A percentile compares a stretch with the other conserved stretches of the same genome.
Evolutionary conservation across 192 early-diverging fungal genomes (phyloP).

Genomic region (Backusella macrospora): DNA sequence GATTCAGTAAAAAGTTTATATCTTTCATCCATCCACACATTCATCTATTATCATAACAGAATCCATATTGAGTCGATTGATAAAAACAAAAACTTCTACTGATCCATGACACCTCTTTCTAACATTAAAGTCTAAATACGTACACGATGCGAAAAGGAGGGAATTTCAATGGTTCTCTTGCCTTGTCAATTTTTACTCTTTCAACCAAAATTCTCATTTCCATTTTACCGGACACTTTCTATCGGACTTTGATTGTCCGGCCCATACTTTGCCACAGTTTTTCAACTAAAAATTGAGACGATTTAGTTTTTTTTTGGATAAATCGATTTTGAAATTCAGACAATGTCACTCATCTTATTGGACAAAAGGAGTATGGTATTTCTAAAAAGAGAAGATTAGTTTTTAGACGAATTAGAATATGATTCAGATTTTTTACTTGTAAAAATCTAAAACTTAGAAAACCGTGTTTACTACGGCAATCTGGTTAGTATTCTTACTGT

Average conservation of each 20-base stretch:
- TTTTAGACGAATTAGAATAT: too few relatives aligned
- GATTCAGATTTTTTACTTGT: too few relatives aligned
- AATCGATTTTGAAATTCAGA: too few relatives aligned
- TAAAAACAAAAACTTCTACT: slow-evolving; percentile 2
- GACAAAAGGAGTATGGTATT: too few relatives aligned
- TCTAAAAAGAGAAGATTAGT: too few relatives aligned
- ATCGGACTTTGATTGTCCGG: background rate
- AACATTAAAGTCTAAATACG: slow-evolving; percentile 11
- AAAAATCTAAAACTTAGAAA: too few relatives aligned
- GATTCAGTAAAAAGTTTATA: slow-evolving; percentile 25
- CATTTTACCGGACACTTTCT: background rate
- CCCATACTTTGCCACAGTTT: too few relatives aligned
- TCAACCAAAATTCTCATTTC: background rate
- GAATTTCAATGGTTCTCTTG: slow-evolving; percentile 5
- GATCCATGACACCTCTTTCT: background rate
- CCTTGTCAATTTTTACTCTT: slow-evolving; percentile 11
- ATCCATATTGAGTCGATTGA: background rate
- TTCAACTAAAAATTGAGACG: too few relatives aligned
- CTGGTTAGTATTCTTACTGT: too few relatives aligned
- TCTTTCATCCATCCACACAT: background rate
- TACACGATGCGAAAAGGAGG: slow-evolving; percentile 16
- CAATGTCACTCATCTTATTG: too few relatives aligned
- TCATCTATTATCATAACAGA: slow-evolving; percentile 4
- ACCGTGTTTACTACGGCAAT: too few relatives aligned
- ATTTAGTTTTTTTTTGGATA: too few relatives aligned